A percentile compares a stretch with the other conserved stretches of the same genome.
Conservation (phyloP, 2,329 filamentous ascomycete genomes). For the Neonectria coccinea region DNA sequence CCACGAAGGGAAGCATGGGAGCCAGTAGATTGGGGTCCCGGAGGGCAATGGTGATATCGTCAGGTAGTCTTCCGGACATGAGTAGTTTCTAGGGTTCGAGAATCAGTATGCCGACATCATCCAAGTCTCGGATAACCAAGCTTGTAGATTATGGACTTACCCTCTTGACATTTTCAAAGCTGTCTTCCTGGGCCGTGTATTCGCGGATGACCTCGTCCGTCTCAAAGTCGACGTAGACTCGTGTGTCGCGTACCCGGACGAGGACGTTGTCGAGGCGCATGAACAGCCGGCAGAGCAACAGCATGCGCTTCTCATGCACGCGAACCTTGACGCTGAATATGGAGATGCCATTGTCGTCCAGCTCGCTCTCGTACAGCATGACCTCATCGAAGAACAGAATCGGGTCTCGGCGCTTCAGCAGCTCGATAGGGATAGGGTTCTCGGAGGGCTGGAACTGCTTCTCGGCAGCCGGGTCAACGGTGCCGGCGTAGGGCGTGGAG, state of each 20-base stretch:
- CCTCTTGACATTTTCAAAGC: constrained; percentile 80
- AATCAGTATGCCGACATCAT: not conserved
- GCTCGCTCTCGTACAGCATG: constrained; percentile 94
- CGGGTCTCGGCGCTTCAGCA: constrained; percentile 89
- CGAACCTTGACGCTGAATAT: constrained; percentile 90
- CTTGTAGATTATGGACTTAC: constrained; percentile 57
- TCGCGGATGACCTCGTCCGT: constrained; percentile 85
- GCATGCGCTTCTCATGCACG: constrained; percentile 89
- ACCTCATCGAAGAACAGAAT: constrained; percentile 98
- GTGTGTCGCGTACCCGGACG: constrained; percentile 87
- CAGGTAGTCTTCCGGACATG: constrained; percentile 65
- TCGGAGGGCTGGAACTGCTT: constrained; percentile 48
- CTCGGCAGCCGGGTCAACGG: constrained; percentile 57
- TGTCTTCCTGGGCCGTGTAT: constrained; percentile 88
- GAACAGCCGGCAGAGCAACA: constrained; percentile 88
- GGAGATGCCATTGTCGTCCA: constrained; percentile 96
- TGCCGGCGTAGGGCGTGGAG: constrained; percentile 87
- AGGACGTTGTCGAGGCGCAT: constrained; percentile 93
- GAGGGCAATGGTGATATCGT: constrained; percentile 81
- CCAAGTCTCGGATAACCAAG: not conserved
- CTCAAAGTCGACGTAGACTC: constrained; percentile 91
- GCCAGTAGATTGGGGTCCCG: constrained; percentile 83
- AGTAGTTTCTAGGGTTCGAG: constrained; percentile 56
- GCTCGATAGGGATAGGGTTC: constrained; percentile 80
- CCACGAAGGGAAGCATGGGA: constrained; percentile 76